A percentile compares a stretch with the other conserved stretches of the same genome.
Conservation (phyloP, 495 filamentous ascomycete species). For the Copromyces sp. region DNA sequence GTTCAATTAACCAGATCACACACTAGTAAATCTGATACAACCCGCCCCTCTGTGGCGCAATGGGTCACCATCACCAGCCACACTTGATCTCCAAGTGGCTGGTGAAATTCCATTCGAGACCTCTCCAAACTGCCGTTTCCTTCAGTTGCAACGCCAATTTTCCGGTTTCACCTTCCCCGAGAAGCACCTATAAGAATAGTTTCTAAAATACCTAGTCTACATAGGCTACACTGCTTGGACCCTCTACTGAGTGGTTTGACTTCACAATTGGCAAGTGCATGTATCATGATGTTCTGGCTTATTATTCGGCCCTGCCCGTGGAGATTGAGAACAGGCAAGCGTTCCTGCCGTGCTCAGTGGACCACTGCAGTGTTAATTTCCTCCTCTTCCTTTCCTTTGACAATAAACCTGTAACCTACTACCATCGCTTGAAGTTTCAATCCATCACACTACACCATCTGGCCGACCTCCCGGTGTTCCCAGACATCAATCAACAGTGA, state of each 20-base stretch:
- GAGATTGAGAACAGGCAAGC: background rate
- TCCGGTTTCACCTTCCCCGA: background rate
- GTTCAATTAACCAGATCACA: too few species aligned
- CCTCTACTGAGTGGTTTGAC: background rate
- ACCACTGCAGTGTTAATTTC: background rate
- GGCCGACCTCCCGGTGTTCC: background rate
- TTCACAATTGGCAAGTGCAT: background rate
- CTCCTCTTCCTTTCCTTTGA: too few species aligned
- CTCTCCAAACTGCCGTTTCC: background rate
- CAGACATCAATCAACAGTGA: background rate
- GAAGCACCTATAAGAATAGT: background rate
- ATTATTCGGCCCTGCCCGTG: background rate
- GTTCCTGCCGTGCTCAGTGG: too few species aligned
- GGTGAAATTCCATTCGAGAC: background rate
- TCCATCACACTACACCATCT: background rate
- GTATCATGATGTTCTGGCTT: background rate
- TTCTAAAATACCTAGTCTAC: too few species aligned
- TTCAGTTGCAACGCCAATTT: background rate
- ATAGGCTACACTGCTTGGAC: too few species aligned
- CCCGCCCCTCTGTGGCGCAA: too few species aligned
- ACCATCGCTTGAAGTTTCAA: too few species aligned
- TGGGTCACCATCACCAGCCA: background rate
- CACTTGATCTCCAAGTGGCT: background rate
- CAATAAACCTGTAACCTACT: too few species aligned
- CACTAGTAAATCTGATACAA: too few species aligned